These are phyloP conservation scores for Camillea tinctor DNA, from an alignment of 2,329 filamentous ascomycete genomes.

Conservation along the genomic window DNA sequence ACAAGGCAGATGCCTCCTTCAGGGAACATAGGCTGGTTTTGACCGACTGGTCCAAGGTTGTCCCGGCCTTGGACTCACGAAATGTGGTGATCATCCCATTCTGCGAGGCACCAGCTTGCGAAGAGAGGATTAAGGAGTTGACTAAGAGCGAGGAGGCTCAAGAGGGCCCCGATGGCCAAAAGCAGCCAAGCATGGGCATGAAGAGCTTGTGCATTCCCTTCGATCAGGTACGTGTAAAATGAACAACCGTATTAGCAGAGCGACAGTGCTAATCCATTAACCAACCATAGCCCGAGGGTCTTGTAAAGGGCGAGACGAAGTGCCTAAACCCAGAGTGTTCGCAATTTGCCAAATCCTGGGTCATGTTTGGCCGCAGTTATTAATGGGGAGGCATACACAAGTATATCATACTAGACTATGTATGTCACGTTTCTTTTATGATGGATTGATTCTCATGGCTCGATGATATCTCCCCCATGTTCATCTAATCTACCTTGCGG, in stretches of 20 bases:
- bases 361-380: conserved; percentile 83
- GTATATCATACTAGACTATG: no score
- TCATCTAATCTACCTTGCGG: no score
- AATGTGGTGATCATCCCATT: conserved; percentile 91
- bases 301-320: conserved; percentile 79
- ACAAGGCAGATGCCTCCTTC: conserved; percentile 75
- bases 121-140: conserved; percentile 92
- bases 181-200: conserved; percentile 61
- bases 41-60: conserved; percentile 86
- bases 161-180: conserved; percentile 50
- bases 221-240: conserved; percentile 54
- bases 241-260: neutral
- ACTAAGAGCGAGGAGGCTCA: conserved; percentile 73
- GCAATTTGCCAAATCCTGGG: conserved; percentile 76
- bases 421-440: neutral
- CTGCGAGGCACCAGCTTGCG: conserved; percentile 78
- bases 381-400: conserved; percentile 30
- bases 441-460: neutral
- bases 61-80: conserved; percentile 85
- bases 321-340: conserved; percentile 88
- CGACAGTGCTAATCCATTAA: neutral
- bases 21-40: conserved; percentile 76
- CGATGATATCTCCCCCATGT: no score
- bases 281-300: conserved; percentile 67
- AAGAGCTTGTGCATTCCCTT: conserved; percentile 74